A percentile compares a stretch with the other conserved stretches of the same genome.
Evolutionary conservation across 1,284 basidiomycete species (phyloP).

Genomic region (Tilletia walkeri): DNA sequence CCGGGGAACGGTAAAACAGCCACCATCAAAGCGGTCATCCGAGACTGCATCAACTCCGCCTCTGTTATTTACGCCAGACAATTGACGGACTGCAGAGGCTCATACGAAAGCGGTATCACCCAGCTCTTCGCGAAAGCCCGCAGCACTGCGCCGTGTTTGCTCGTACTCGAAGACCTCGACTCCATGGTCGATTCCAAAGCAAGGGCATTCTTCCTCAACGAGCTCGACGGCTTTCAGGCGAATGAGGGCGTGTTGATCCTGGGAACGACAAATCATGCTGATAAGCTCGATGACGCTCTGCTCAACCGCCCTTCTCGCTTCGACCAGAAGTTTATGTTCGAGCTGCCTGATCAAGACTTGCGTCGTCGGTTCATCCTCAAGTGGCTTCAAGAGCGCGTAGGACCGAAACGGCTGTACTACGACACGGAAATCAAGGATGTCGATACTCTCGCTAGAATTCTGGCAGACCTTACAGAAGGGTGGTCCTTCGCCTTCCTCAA

Average conservation of each 20-base stretch:
- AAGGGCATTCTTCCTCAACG: constrained; percentile 15
- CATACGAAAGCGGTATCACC: background rate
- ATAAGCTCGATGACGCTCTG: constrained; percentile 21
- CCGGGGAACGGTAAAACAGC: constrained; percentile 25
- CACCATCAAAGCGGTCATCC: constrained; percentile 12
- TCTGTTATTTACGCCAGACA: background rate
- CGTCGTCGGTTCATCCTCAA: constrained; percentile 15
- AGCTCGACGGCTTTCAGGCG: constrained; percentile 19
- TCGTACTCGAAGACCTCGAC: constrained; percentile 23
- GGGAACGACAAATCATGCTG: constrained; percentile 20
- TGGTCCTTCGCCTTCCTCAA: constrained; percentile 22
- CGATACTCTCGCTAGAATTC: background rate
- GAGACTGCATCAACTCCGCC: background rate
- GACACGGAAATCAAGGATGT: constrained; percentile 1
- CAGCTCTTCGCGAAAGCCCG: constrained; percentile 19
- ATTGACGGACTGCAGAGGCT: background rate
- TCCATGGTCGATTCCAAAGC: constrained; percentile 12
- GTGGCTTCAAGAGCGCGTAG: constrained; percentile 19
- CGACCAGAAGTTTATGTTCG: constrained; percentile 20
- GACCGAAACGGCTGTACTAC: background rate
- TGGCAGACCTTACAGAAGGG: constrained; percentile 12
- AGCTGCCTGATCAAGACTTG: constrained; percentile 14
- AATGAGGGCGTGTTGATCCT: constrained; percentile 23
- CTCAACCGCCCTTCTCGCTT: constrained; percentile 23
- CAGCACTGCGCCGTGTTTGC: constrained; percentile 20